phyloP scores from a whole-genome alignment of 2,329 filamentous ascomycete genomes.

The Diplodia scrobiculata region DNA sequence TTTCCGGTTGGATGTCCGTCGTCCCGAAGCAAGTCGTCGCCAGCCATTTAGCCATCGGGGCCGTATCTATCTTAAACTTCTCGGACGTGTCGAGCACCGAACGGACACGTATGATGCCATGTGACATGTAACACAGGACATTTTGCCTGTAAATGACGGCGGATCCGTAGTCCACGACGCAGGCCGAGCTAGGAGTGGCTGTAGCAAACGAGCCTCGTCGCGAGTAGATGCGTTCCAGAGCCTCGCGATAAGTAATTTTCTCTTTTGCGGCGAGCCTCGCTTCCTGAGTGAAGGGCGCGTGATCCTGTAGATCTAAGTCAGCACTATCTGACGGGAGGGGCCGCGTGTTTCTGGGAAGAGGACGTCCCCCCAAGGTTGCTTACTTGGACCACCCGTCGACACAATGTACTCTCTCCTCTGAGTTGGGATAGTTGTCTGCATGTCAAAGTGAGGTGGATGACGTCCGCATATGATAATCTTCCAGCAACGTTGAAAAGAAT shows the following conservation, averaged over 20 bases:
- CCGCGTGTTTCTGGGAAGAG: not conserved
- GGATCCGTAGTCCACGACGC: slow-evolving; percentile 61
- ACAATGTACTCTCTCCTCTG: slow-evolving; percentile 59
- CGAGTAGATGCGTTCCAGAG: slow-evolving; percentile 63
- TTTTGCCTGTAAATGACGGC: slow-evolving; percentile 66
- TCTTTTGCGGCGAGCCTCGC: slow-evolving; percentile 43
- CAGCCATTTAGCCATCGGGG: not conserved
- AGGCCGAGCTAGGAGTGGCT: slow-evolving; percentile 64
- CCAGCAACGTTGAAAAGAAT: slow-evolving; percentile 62
- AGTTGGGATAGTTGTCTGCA: slow-evolving; percentile 57
- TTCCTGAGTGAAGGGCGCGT: slow-evolving; percentile 50
- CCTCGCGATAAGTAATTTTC: slow-evolving; percentile 53
- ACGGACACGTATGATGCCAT: not conserved
- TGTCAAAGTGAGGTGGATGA: slow-evolving; percentile 57
- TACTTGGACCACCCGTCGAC: slow-evolving; percentile 62
- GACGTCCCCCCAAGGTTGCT: slow-evolving; percentile 29
- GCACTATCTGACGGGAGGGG: slow-evolving; percentile 27
- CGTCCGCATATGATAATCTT: not conserved
- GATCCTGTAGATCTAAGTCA: slow-evolving; percentile 41
- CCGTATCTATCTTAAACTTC: not conserved
- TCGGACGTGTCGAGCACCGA: not conserved
- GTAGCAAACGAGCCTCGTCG: slow-evolving; percentile 62
- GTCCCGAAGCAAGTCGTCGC: not conserved
- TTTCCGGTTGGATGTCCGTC: slow-evolving; percentile 22
- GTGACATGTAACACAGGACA: slow-evolving; percentile 62